These are phyloP conservation scores for Rossbeevera mucosa DNA, from an alignment of 768 basidiomycete species.

Conservation along the genomic window DNA sequence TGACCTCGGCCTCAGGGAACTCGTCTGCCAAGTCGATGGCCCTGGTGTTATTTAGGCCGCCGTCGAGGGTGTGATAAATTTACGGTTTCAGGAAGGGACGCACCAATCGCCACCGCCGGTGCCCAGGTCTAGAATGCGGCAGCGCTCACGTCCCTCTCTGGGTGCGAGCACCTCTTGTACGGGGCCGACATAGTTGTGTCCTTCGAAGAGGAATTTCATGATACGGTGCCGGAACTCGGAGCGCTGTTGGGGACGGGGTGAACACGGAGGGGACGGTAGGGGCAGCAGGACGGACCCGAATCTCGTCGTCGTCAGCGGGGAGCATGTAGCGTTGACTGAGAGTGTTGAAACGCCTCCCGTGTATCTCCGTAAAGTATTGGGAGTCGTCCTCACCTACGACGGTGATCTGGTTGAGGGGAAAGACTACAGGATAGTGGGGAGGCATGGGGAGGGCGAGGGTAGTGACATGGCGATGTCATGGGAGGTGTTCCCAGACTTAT, in stretches of 20 bases:
- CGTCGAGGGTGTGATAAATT: not conserved
- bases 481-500: constrained; percentile 25
- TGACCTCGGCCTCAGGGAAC: constrained; percentile 61
- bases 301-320: constrained; percentile 63
- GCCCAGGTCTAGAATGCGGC: constrained; percentile 59
- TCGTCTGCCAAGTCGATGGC: constrained; percentile 72
- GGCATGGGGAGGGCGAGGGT: constrained; percentile 21
- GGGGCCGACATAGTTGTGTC: constrained; percentile 64
- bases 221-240: constrained; percentile 60
- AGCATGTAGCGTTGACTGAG: constrained; percentile 57
- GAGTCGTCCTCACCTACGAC: constrained; percentile 43
- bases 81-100: constrained; percentile 10
- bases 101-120: constrained; percentile 65
- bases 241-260: constrained; percentile 39
- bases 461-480: constrained; percentile 18
- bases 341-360: constrained; percentile 52
- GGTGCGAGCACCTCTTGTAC: constrained; percentile 49
- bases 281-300: constrained; percentile 39
- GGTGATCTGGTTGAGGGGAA: constrained; percentile 33
- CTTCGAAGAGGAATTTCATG: constrained; percentile 61
- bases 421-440: constrained; percentile 31
- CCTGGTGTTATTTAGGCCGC: constrained; percentile 35
- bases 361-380: constrained; percentile 48
- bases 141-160: constrained; percentile 27
- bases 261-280: constrained; percentile 2